Evolutionary conservation across 306 rosid genomes (phyloP).

Genomic region (Vigna hirtella): DNA sequence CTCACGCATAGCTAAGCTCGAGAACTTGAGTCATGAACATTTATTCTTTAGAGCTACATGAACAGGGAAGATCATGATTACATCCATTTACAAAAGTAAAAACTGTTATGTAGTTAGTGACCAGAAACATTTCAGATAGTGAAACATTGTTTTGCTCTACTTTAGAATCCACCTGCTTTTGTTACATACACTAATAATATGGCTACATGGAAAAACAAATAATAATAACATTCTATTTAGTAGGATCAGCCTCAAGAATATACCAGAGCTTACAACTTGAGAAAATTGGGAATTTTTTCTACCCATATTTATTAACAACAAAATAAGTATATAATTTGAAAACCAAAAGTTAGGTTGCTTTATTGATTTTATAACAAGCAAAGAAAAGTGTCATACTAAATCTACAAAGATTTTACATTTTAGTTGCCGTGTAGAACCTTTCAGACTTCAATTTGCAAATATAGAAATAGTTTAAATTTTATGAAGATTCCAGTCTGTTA

Average conservation of each 20-base stretch:
- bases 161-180: not conserved
- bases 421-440: not conserved
- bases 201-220: not conserved
- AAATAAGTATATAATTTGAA: not conserved
- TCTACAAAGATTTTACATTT: not conserved
- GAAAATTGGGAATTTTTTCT: not conserved
- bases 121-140: not conserved
- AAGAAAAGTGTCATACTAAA: not conserved
- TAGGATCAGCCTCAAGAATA: not conserved
- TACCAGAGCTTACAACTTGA: not conserved
- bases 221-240: not conserved
- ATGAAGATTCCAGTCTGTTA: constrained; percentile 1
- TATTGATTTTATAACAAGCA: not conserved
- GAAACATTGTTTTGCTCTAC: constrained; percentile 1
- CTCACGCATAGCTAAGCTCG: constrained; percentile 1
- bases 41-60: constrained; percentile 3
- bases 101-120: not conserved
- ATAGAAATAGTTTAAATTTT: not conserved
- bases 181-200: not conserved
- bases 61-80: constrained; percentile 8
- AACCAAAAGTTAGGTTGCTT: not conserved
- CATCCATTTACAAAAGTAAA: not conserved
- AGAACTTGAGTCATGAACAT: not conserved
- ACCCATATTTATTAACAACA: not conserved
- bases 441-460: not conserved